A percentile compares a stretch with the other conserved stretches of the same genome.
Evolutionary conservation across 768 basidiomycete species (phyloP).

Genomic region (Nidularia sp.): DNA sequence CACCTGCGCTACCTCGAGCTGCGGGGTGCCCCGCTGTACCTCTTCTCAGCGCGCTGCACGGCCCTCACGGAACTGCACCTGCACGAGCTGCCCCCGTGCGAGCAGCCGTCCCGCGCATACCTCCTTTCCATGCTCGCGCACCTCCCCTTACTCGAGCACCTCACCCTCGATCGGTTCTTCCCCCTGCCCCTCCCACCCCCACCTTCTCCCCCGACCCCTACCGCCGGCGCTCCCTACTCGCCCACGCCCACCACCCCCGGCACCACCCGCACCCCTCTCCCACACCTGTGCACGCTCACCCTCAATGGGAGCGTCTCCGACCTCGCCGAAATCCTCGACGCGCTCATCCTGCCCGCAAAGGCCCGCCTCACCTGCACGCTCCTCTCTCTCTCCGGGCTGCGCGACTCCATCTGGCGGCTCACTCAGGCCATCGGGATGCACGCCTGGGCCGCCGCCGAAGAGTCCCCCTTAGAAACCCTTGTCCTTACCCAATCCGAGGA

Average conservation of each 20-base stretch:
- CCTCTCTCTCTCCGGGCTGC: constrained; percentile 20
- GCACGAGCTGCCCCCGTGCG: constrained; percentile 28
- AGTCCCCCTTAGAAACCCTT: constrained; percentile 20
- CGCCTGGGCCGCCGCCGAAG: constrained; percentile 13
- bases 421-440: constrained; percentile 19
- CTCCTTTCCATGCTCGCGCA: constrained; percentile 27
- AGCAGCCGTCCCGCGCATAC: constrained; percentile 27
- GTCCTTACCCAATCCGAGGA: constrained; percentile 24
- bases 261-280: too few relatives aligned
- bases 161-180: constrained; percentile 29
- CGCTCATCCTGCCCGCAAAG: constrained; percentile 19
- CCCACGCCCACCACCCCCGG: too few relatives aligned
- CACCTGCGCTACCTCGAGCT: constrained; percentile 29
- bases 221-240: too few relatives aligned
- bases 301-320: constrained; percentile 27
- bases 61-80: constrained; percentile 30
- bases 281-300: neutral
- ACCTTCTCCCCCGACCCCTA: too few relatives aligned
- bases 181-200: constrained; percentile 10
- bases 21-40: constrained; percentile 28
- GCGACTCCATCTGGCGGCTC: constrained; percentile 19
- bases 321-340: constrained; percentile 22
- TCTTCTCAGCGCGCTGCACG: constrained; percentile 29
- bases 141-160: constrained; percentile 24
- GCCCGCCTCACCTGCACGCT: constrained; percentile 19